Percentiles rank a stretch among this genome's conserved stretches.
These are phyloP conservation scores for Rhizophagus sp. DNA, from an alignment of 192 early-diverging fungal species.

Conservation along the genomic window DNA sequence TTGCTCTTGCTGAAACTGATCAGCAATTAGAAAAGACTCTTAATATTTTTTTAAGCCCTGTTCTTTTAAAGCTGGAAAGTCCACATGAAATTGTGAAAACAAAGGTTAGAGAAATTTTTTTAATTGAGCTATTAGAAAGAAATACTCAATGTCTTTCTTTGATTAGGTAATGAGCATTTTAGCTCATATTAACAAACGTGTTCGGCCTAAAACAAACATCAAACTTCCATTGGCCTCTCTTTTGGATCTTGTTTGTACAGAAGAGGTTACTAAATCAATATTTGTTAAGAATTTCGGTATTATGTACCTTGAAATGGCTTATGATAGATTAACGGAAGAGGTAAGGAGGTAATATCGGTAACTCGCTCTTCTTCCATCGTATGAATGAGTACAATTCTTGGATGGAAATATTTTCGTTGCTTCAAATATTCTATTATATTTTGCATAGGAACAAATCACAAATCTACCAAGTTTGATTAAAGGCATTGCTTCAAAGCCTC, in stretches of 20 bases:
- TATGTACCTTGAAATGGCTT: constrained; percentile 85
- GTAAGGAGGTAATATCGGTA: constrained; percentile 35
- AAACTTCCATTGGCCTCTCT: constrained; percentile 66
- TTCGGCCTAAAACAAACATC: constrained; percentile 61
- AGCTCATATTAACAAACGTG: constrained; percentile 83
- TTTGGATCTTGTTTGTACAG: constrained; percentile 56
- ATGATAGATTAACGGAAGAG: constrained; percentile 48
- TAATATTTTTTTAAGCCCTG: constrained; percentile 63
- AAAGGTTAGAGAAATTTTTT: constrained; percentile 40
- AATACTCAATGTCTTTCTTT: neutral
- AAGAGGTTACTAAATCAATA: constrained; percentile 34
- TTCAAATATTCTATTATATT: neutral
- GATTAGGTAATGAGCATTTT: constrained; percentile 72
- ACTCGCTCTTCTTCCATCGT: neutral
- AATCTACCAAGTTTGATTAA: constrained; percentile 63
- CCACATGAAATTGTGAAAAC: constrained; percentile 42
- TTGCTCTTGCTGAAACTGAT: constrained; percentile 73
- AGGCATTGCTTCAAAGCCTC: constrained; percentile 57
- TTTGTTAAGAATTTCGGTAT: constrained; percentile 79
- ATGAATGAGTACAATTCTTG: neutral
- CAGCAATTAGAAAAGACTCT: constrained; percentile 62
- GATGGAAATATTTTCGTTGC: too few relatives aligned
- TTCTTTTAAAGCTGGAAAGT: constrained; percentile 67
- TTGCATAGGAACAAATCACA: constrained; percentile 36
- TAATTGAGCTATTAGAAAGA: neutral